Evolutionary conservation across 2,329 filamentous ascomycete genomes (phyloP), one percentile per base, ranked within the genome.

Genomic region (Arthroderma uncinatum): DNA sequence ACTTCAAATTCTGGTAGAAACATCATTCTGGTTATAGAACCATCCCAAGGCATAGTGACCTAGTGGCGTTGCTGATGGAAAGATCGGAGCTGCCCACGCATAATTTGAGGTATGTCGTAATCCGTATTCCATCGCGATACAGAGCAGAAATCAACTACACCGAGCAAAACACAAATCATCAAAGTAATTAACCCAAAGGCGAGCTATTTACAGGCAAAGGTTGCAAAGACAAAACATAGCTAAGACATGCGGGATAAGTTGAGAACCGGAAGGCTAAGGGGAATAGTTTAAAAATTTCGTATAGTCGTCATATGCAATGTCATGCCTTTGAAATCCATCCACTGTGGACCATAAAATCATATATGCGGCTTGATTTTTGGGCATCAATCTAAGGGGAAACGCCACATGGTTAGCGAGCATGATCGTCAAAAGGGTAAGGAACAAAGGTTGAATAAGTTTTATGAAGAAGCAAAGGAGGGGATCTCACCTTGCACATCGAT

Each of bases 251-350:
- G 34, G 36, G 10, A 34, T 14, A 40, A 21, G 36, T 34, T 28
- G 14, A 23, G 16, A 25, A 30, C 16, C 36, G 42, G 28, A 44
- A 58, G 33, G 25, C 33, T 23, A 40, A 47, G 16, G 4, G 16
- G 7, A 9, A 40, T 33, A 44, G 25, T 33, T 53, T n/a, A n/a
- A 21, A 53, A 37, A 42, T 40, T 19, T 52, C 50, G 25, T 33
- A 47, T n/a, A 54, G 34, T 42, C 28, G 16, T 37, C 36, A 39
- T 36, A 28, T 16, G 25, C 14, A 48, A 19, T 25, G 4, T 36
- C n/a, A 94, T 25, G 85, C 87, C 76, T 94, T 93, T 33, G 84
- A 86, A 60, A 97, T 85, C 90, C 92, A 97, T 2, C 92, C 93
- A 57, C 84, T 85, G 68, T 90, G 88, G 61, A 95, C 87, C 74